Base-by-base conservation (phyloP, 2,329 filamentous ascomycete genomes). In the Emydomyces testavorans region DNA sequence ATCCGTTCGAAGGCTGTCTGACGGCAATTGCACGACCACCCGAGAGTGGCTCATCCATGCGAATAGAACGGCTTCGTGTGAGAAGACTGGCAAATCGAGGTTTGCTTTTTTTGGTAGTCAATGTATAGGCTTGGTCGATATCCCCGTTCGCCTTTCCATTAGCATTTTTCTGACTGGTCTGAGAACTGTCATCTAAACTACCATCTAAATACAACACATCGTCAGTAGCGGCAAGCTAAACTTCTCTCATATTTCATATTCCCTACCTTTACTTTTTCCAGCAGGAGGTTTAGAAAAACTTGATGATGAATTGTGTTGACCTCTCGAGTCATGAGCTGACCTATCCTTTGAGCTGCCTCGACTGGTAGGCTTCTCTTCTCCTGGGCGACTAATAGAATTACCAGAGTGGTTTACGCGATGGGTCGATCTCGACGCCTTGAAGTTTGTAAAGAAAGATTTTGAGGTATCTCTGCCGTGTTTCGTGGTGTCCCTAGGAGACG, bases 401-500 rank as follows among this genome's bases (percentile, higher is more conserved):
- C 71, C 68, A 16, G 68, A 69, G 28, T 58, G 56, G 29, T 69
- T 65, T 28, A 67, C 52, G 48, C 60, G 62, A 43, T 71, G 67
- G 1, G 67, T 67, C 10, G 68, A 65, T 52, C 68, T 69, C 2
- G 68, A 68, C 4, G 68, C 68, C 57, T 70, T 71, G 36, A 72
- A 58, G 48, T 64, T 71, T 10, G 68, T 65, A 50, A 72, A 71
- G 48, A 72, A 71, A 2, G 67, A 70, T 41, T 64, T 66, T 2
- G 69, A 72, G 2, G 63, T 56, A 51, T 72, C 69, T 48, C 69
- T 65, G 11, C 56, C 58, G 51, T 71, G 69, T 50, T 66, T 68
- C 11, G 59, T 55, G 5, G 29, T 43, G 38, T 67, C 60, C 52
- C 62, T 65, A 7, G 68, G 64, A 1, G 68, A 70, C 16, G 67